A percentile compares a stretch with the other conserved stretches of the same genome.
Evolutionary conservation across 345 rosid species (phyloP).

Genomic region (Melaleuca quinquenervia): DNA sequence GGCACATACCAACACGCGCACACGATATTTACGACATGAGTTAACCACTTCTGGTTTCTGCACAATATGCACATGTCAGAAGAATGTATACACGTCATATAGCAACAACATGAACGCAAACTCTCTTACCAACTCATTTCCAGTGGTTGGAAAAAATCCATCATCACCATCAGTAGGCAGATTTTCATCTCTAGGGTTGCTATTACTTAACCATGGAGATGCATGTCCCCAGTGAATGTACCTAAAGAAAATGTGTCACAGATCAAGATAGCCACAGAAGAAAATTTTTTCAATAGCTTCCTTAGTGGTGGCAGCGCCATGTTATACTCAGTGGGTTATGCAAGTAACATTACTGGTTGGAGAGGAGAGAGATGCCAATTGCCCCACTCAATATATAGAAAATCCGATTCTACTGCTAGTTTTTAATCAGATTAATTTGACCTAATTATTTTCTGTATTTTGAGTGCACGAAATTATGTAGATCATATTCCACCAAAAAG

Average conservation of each 20-base stretch:
- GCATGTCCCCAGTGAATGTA: slow-evolving; percentile 65
- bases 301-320: background rate
- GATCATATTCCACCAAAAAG: background rate
- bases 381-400: background rate
- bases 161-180: slow-evolving; percentile 87
- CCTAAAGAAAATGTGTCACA: slow-evolving; percentile 22
- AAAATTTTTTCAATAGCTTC: background rate
- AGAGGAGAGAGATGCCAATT: background rate
- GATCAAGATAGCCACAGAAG: background rate
- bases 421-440: background rate
- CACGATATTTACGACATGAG: slow-evolving; percentile 58
- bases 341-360: background rate
- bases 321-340: background rate
- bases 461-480: background rate
- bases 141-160: slow-evolving; percentile 83
- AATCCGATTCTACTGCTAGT: background rate
- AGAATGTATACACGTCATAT: background rate
- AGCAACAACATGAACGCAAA: background rate
- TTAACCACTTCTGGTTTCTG: slow-evolving; percentile 88
- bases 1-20: slow-evolving; percentile 87
- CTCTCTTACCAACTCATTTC: slow-evolving; percentile 73
- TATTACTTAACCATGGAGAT: slow-evolving; percentile 76
- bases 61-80: background rate
- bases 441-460: background rate
- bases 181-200: slow-evolving; percentile 72